Conservation (phyloP, 2,329 filamentous ascomycete genomes). For the Calonectria naviculata region DNA sequence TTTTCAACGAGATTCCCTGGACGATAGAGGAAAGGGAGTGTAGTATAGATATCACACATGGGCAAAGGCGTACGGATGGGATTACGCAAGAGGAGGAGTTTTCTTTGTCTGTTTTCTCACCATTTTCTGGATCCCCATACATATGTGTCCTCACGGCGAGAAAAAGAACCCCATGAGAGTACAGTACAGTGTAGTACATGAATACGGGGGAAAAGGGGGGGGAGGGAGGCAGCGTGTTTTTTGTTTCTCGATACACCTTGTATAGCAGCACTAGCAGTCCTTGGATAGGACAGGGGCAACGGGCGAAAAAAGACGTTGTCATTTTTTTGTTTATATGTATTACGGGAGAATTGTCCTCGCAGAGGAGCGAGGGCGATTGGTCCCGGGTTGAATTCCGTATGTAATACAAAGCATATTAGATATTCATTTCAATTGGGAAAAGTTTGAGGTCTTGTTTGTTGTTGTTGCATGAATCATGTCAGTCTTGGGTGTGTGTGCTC, state of each 20-base stretch:
- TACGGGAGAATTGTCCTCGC: neutral
- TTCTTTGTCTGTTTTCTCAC: neutral
- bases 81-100: conserved; percentile 3
- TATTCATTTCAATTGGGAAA: neutral
- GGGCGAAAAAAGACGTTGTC: conserved; percentile 8
- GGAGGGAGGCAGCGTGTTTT: neutral
- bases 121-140: neutral
- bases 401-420: conserved; percentile 17
- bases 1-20: neutral
- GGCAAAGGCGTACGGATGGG: conserved; percentile 15
- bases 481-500: neutral
- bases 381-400: conserved; percentile 11
- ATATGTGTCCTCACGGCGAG: neutral
- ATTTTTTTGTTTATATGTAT: neutral
- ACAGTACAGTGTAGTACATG: neutral
- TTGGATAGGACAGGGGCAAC: conserved; percentile 9
- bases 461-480: neutral
- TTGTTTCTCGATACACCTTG: conserved; percentile 7
- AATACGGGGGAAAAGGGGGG: neutral
- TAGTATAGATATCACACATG: conserved; percentile 11
- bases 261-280: conserved; percentile 14
- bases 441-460: neutral
- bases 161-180: neutral
- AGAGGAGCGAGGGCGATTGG: neutral
- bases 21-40: neutral